These are phyloP conservation scores for Metschnikowia koreensis DNA, from an alignment of 805 yeast genomes.

Conservation along the genomic window DNA sequence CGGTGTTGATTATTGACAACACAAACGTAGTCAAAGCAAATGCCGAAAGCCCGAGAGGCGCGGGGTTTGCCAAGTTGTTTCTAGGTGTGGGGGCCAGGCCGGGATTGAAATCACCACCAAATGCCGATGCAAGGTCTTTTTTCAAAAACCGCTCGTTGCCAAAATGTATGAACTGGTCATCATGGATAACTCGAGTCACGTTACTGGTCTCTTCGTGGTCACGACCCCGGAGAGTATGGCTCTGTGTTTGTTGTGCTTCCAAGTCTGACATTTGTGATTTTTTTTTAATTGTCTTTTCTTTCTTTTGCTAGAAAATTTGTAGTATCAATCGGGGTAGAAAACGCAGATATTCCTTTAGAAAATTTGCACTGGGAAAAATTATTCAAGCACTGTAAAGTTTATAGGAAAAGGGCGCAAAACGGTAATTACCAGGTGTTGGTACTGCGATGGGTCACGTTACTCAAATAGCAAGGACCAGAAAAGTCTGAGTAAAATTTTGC, in stretches of 20 bases:
- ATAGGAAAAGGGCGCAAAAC: background rate
- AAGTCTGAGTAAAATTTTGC: background rate
- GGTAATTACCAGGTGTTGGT: background rate
- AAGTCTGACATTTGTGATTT: slow-evolving; percentile 27
- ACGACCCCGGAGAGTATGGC: slow-evolving; percentile 22
- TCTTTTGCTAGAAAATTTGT: too few species aligned
- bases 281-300: background rate
- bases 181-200: slow-evolving; percentile 37
- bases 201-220: slow-evolving; percentile 1
- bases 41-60: slow-evolving; percentile 70
- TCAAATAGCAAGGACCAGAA: background rate
- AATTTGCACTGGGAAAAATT: too few species aligned
- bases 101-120: slow-evolving; percentile 82
- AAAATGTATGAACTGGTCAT: slow-evolving; percentile 63
- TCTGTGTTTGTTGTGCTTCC: slow-evolving; percentile 36
- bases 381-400: too few species aligned
- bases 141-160: slow-evolving; percentile 70
- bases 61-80: slow-evolving; percentile 61
- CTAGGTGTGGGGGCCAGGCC: slow-evolving; percentile 49
- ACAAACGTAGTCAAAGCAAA: slow-evolving; percentile 70
- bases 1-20: slow-evolving; percentile 58
- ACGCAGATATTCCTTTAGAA: too few species aligned
- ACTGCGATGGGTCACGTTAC: background rate
- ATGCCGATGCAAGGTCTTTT: slow-evolving; percentile 57
- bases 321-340: too few species aligned